Evolutionary conservation across 768 basidiomycete genomes (phyloP).

Genomic region (Lactarius hatsudake): DNA sequence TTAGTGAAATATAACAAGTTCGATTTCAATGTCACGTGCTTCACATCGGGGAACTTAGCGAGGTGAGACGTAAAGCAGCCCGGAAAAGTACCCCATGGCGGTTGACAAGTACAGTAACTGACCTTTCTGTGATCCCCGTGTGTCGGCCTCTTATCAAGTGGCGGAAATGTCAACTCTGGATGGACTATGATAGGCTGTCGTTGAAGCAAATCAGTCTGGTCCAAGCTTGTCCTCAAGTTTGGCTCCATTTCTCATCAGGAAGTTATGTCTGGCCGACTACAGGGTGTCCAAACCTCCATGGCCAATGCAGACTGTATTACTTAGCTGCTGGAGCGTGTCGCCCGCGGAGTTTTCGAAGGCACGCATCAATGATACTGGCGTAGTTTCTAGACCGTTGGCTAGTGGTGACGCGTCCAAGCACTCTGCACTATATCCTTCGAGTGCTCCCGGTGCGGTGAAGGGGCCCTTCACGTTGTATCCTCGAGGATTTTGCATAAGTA

Average conservation of each 20-base stretch:
- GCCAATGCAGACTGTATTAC: background rate
- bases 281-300: background rate
- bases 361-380: background rate
- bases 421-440: background rate
- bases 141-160: background rate
- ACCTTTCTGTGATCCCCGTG: background rate
- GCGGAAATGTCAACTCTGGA: background rate
- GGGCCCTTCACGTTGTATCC: slow-evolving; percentile 3
- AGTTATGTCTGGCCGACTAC: background rate
- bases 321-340: background rate
- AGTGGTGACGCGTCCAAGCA: background rate
- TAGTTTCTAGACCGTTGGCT: background rate
- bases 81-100: no score
- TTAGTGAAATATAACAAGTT: background rate
- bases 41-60: background rate
- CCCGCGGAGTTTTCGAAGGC: slow-evolving; percentile 1
- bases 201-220: background rate
- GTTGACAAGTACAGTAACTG: background rate
- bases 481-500: slow-evolving; percentile 16
- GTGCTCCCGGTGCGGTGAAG: background rate
- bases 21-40: background rate
- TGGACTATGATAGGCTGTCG: background rate
- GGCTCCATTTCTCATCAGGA: slow-evolving; percentile 15
- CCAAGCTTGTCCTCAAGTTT: background rate
- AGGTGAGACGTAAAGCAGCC: no score